phyloP scores from a whole-genome alignment of 2,329 filamentous ascomycete genomes.

The Zasmidium cellare region DNA sequence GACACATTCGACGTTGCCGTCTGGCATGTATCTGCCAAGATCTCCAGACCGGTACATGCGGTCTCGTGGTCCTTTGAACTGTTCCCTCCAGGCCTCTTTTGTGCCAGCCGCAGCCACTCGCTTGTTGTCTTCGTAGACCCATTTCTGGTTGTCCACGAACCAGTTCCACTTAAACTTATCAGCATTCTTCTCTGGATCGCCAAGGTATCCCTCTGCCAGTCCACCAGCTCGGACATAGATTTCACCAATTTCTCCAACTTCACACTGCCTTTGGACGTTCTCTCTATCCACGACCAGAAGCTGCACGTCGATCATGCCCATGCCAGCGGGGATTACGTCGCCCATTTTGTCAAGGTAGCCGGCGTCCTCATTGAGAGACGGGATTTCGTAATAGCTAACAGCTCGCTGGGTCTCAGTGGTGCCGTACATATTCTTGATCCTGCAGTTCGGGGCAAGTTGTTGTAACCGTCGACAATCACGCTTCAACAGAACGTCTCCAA shows the following conservation, averaged over 20 bases:
- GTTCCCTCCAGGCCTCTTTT: constrained; percentile 72
- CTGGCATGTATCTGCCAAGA: constrained; percentile 70
- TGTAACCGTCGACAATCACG: constrained; percentile 78
- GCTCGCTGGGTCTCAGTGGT: constrained; percentile 81
- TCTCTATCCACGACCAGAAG: constrained; percentile 76
- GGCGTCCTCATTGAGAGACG: constrained; percentile 64
- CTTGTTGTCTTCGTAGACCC: constrained; percentile 64
- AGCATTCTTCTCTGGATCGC: constrained; percentile 61
- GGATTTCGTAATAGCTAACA: constrained; percentile 81
- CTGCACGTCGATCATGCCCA: constrained; percentile 87
- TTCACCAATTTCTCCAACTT: constrained; percentile 79
- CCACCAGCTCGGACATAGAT: constrained; percentile 81
- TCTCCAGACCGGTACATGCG: constrained; percentile 86
- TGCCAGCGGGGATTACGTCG: constrained; percentile 79
- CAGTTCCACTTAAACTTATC: constrained; percentile 82
- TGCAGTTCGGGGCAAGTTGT: constrained; percentile 70
- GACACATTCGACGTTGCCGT: constrained; percentile 73
- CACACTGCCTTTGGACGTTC: constrained; percentile 68
- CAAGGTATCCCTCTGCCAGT: constrained; percentile 78
- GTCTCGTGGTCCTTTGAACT: constrained; percentile 80
- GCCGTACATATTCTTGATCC: constrained; percentile 84
- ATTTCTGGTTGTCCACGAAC: constrained; percentile 75
- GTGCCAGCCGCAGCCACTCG: constrained; percentile 47
- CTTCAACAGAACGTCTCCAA: constrained; percentile 86
- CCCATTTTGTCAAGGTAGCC: constrained; percentile 63